Conservation (phyloP, 1,284 basidiomycete genomes). For the Ceratorhiza oryzae-sativae region DNA sequence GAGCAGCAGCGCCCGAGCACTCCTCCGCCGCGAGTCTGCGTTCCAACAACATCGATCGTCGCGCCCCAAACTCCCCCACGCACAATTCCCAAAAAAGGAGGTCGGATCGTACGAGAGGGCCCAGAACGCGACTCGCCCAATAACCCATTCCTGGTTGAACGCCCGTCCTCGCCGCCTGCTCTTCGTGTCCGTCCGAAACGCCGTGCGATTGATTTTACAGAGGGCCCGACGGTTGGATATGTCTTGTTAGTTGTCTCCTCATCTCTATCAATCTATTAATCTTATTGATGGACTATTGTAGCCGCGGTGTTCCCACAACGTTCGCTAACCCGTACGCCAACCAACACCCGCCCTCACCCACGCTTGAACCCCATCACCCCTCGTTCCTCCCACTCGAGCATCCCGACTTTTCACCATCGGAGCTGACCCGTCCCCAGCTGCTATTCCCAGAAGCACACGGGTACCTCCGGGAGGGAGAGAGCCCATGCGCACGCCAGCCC, state of each 20-base stretch:
- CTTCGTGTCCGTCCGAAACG: constrained; percentile 18
- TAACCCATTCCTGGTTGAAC: constrained; percentile 42
- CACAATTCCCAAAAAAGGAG: not conserved
- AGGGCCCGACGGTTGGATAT: constrained; percentile 41
- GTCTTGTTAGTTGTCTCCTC: constrained; percentile 42
- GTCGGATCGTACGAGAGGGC: constrained; percentile 20
- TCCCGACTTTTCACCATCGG: constrained; percentile 42
- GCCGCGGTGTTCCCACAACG: constrained; percentile 42
- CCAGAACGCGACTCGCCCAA: constrained; percentile 43
- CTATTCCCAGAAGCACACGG: constrained; percentile 39
- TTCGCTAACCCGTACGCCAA: constrained; percentile 41
- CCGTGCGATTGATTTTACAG: constrained; percentile 20
- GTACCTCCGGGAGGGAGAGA: constrained; percentile 2
- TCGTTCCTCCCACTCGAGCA: constrained; percentile 41
- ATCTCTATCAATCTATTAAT: not conserved
- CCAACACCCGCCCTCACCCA: constrained; percentile 31
- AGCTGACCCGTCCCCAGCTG: constrained; percentile 39
- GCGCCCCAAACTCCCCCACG: constrained; percentile 25
- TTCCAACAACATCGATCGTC: not conserved
- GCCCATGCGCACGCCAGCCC: not conserved
- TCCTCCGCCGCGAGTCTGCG: constrained; percentile 27
- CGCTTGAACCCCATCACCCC: constrained; percentile 24
- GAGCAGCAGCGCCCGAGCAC: not conserved
- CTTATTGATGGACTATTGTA: not conserved
- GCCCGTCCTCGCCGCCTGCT: constrained; percentile 5